Conservation (phyloP, 495 filamentous ascomycete species). For the Aspergillus heteromorphus region DNA sequence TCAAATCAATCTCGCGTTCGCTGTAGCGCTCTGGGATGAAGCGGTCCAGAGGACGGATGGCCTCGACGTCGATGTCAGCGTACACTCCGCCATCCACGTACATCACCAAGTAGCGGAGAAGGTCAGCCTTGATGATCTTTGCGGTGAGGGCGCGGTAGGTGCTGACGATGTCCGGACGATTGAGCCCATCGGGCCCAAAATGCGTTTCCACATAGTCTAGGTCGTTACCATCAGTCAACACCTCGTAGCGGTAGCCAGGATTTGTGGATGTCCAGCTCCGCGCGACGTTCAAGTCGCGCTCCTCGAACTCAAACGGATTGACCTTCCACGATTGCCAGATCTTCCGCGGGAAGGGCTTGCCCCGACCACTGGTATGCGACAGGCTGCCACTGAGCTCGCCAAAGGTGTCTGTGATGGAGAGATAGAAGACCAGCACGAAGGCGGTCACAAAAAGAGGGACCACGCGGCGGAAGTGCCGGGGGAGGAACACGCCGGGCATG, state of each 20-base stretch:
- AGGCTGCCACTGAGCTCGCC: constrained; percentile 12
- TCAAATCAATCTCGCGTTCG: constrained; percentile 50
- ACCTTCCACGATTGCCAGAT: constrained; percentile 70
- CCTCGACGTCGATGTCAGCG: constrained; percentile 47
- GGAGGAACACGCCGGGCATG: constrained; percentile 4
- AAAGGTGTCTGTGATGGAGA: constrained; percentile 17
- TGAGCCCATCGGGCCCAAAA: constrained; percentile 51
- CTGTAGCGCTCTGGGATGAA: constrained; percentile 41
- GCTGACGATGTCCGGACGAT: constrained; percentile 56
- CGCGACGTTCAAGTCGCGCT: constrained; percentile 46
- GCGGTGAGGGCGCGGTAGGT: constrained; percentile 52
- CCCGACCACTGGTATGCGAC: constrained; percentile 6
- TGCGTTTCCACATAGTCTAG: constrained; percentile 53
- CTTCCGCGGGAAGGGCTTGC: constrained; percentile 39
- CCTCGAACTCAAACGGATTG: constrained; percentile 51
- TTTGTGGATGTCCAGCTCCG: constrained; percentile 55
- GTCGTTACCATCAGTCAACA: constrained; percentile 58
- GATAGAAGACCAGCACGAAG: constrained; percentile 23
- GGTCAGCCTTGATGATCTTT: constrained; percentile 52
- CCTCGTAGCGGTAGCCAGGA: constrained; percentile 56
- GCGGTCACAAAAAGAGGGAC: constrained; percentile 3
- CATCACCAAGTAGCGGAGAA: constrained; percentile 50
- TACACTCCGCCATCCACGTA: constrained; percentile 49
- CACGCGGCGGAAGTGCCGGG: constrained; percentile 18
- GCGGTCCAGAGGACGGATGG: constrained; percentile 34